Conservation (phyloP, 2,329 filamentous ascomycete species). For the Catunica adiposa region DNA sequence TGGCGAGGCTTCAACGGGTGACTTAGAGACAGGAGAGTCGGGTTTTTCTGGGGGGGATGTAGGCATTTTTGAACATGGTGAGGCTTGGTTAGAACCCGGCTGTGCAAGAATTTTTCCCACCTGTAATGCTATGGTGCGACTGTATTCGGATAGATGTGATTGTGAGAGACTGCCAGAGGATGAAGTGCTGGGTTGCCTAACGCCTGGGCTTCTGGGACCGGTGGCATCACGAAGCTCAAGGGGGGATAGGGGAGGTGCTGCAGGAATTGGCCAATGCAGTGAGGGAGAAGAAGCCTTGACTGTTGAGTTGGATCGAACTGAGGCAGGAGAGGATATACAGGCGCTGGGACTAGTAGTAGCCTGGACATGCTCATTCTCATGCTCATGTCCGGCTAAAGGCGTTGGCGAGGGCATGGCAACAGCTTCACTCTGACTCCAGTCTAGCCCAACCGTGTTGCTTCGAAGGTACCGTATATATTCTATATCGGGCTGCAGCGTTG, state of each 20-base stretch:
- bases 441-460: no score
- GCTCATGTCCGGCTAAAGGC: conserved; percentile 1
- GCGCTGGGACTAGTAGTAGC: conserved; percentile 2
- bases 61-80: no score
- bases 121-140: conserved; percentile 11
- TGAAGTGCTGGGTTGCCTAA: background rate
- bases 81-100: background rate
- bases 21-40: no score
- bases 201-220: conserved; percentile 1
- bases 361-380: background rate
- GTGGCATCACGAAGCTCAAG: conserved; percentile 5
- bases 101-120: background rate
- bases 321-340: conserved; percentile 12
- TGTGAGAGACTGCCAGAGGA: background rate
- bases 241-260: background rate
- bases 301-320: conserved; percentile 11
- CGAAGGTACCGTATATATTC: no score
- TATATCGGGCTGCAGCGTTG: no score
- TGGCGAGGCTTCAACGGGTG: no score
- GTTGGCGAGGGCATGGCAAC: conserved; percentile 8
- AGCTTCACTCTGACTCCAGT: background rate
- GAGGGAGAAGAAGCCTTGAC: conserved; percentile 9
- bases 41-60: no score
- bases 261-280: background rate
- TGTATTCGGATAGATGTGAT: conserved; percentile 12